Base-by-base conservation (phyloP, 176 grass and related monocot genomes). In the Zoysia japonica region DNA sequence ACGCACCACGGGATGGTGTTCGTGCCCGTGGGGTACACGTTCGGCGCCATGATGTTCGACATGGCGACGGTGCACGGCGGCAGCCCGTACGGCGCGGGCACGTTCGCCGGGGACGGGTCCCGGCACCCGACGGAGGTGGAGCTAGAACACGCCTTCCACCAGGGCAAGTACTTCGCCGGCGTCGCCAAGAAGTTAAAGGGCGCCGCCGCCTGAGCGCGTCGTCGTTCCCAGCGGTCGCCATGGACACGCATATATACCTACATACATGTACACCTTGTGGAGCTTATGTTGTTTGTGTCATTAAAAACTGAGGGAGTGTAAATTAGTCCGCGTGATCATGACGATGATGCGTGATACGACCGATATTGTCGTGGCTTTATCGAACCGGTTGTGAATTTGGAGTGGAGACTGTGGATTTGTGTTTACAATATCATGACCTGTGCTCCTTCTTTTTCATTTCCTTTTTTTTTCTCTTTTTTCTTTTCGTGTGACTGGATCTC, bases 91-190 rank as follows among this genome's bases (percentile, higher is more conserved):
- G 83, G 88, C 17, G 78, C 82, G 0, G 94, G 91, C 16, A 93
- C 91, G 11, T 97, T 91, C 49, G 91, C 89, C 20, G 89, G 91
- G 0, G 94, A 97, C 17, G 89, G 89, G 15, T 87, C 94, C 10
- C 83, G 94, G 79, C 85, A 78, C 74, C 94, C 91, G 3, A 75
- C 84, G 59, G 81, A 90, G 15, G 44, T 88, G 74, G 94, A 97
- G 78, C 79, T 88, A 69, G 91, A 97, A 82, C 91, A 97, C 80
- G 89, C 94, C 53, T 93, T 97, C 67, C 94, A 97, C 79, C 94
- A 97, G 79, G 94, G 94, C 43, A 86, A 93, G 73, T 89, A 93
- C 82, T 97, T 93, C 62, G 87, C 94, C 3, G 76, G 80, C 70
- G 80, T 97, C 70, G 79, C 94, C 79, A 97, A 97, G 84, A 93